These are phyloP conservation scores for Calonectria leucothoes DNA, from an alignment of 2,329 filamentous ascomycete genomes.

Conservation along the genomic window DNA sequence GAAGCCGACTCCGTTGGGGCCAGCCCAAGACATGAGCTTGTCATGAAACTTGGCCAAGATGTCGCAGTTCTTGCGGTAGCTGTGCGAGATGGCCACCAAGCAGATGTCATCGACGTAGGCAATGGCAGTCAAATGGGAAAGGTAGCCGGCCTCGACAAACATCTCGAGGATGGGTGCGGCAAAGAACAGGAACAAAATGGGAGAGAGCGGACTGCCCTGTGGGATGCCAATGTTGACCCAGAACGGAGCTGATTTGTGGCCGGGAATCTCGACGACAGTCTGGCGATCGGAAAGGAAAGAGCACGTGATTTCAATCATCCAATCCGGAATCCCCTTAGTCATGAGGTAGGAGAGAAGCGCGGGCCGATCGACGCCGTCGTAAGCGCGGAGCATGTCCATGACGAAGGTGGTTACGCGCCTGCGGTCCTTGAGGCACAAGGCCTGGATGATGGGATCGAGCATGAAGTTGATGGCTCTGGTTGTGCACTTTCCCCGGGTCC, in stretches of 20 bases:
- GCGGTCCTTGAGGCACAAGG: not conserved
- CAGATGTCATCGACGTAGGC: not conserved
- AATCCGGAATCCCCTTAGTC: not conserved
- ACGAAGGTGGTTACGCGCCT: not conserved
- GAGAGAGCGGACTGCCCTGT: not conserved
- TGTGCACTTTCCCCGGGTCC: not conserved
- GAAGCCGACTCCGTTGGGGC: not conserved
- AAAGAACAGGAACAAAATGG: not conserved
- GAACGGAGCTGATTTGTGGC: not conserved
- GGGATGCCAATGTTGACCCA: not conserved
- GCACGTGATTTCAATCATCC: not conserved
- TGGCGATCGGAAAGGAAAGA: not conserved
- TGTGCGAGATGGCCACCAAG: not conserved
- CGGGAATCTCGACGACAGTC: not conserved
- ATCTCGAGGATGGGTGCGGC: not conserved
- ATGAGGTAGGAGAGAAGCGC: not conserved
- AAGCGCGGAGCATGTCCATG: not conserved
- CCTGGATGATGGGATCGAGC: not conserved
- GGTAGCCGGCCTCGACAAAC: not conserved
- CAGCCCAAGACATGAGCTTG: not conserved
- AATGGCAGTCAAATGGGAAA: not conserved
- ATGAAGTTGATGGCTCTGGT: not conserved
- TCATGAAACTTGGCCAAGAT: not conserved
- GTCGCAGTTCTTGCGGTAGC: not conserved
- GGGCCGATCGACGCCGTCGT: not conserved